Percentiles rank a stretch among this genome's conserved stretches.
phyloP scores from a whole-genome alignment of 257 asterid genomes.

The Solanum ossicruentum region DNA sequence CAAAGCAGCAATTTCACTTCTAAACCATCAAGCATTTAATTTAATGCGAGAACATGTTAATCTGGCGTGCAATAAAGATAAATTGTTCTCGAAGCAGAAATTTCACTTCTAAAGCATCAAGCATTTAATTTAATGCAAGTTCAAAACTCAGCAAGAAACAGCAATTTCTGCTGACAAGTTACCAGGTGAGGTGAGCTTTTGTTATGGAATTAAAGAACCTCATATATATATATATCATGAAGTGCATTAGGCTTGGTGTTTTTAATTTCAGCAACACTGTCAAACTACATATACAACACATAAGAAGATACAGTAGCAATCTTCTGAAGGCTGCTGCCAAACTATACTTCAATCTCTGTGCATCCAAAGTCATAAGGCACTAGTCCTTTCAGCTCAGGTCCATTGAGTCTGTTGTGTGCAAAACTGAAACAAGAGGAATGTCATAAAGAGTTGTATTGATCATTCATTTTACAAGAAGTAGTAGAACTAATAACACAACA shows the following conservation, averaged over 20 bases:
- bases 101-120: background rate
- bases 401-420: conserved; percentile 56
- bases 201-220: background rate
- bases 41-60: too few relatives aligned
- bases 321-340: background rate
- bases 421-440: conserved; percentile 28
- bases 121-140: background rate
- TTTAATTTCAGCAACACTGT: background rate
- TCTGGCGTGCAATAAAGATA: too few relatives aligned
- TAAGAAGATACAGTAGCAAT: background rate
- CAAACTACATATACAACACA: background rate
- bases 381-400: conserved; percentile 84
- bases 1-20: background rate
- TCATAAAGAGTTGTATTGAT: background rate
- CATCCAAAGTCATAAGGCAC: conserved; percentile 83
- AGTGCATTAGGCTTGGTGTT: background rate
- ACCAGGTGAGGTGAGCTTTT: background rate
- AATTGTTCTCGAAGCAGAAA: background rate
- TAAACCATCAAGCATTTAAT: background rate
- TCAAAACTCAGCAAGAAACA: background rate
- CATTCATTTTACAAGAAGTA: background rate
- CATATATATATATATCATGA: background rate
- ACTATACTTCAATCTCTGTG: conserved; percentile 11
- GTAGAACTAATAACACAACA: background rate
- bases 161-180: background rate